Evolutionary conservation across 2,329 filamentous ascomycete species (phyloP).

Genomic region (Penicillium sp.): DNA sequence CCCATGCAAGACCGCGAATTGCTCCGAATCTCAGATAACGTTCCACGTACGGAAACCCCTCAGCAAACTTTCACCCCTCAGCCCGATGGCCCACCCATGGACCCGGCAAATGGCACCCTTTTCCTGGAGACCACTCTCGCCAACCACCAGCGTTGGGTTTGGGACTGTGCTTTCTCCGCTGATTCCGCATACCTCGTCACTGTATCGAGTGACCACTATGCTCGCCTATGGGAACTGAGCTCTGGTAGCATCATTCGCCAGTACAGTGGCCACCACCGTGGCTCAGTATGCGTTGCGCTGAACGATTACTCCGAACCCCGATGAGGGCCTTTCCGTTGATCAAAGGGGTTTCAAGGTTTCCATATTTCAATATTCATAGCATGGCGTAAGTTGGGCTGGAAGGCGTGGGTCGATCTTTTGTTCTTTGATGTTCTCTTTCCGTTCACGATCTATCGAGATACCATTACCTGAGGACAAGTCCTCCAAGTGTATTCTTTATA

Average conservation of each 20-base stretch:
- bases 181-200: conserved; percentile 92
- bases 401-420: neutral
- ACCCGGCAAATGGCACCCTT: conserved; percentile 55
- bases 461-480: neutral
- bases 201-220: conserved; percentile 90
- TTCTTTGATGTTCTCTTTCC: neutral
- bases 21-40: conserved; percentile 27
- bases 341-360: neutral
- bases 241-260: conserved; percentile 89
- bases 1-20: conserved; percentile 27
- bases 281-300: conserved; percentile 86
- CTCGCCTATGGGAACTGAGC: conserved; percentile 82
- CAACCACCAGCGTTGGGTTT: conserved; percentile 93
- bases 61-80: conserved; percentile 36
- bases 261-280: conserved; percentile 91
- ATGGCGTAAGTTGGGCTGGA: conserved; percentile 6
- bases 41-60: conserved; percentile 27
- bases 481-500: neutral
- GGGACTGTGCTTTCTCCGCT: conserved; percentile 94
- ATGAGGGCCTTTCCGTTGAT: conserved; percentile 14
- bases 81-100: conserved; percentile 42
- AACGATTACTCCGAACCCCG: conserved; percentile 70
- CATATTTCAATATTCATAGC: conserved; percentile 10
- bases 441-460: neutral
- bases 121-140: conserved; percentile 83